Base-by-base conservation (phyloP, 768 basidiomycete genomes). In the Paxillus involutus region DNA sequence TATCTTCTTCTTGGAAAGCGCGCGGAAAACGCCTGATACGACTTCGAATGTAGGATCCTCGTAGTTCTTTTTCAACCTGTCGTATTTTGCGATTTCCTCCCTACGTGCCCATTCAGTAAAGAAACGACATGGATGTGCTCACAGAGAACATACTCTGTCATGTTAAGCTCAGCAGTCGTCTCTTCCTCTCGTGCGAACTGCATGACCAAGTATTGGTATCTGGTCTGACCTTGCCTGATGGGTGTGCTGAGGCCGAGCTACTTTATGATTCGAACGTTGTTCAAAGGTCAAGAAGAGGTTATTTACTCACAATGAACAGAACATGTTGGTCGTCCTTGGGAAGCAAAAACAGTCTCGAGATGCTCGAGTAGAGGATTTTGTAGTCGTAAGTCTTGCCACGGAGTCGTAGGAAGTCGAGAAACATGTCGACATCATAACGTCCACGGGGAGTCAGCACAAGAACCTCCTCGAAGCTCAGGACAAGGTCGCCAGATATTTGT, bases 331-430 rank as follows among this genome's bases (percentile, higher is more conserved):
- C 97, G 64, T 99, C 97, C 67, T 97, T 96, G 14, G 97, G 97
- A 5, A 99, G 78, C 21, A 98, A 77, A 80, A 98, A 99, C 9
- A 98, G 74, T 53, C 84, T 81, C 21, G 90, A 86, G 61, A 99
- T 92, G 58, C 88, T 89, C 36, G 82, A 80, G 72, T 95, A 97
- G 21, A 91, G 78, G 53, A 99, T 92, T 73, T 98, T 94, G 80
- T 99, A 99, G 71, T 99, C 97, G 73, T 98, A 98, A 2, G 95
- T 98, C 74, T 98, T 97, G 49, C 97, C 97, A n/a, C 94, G 88
- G 32, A 98, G 75, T 41, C 97, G 87, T 66, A 99, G 71, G 76
- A 94, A 98, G 49, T 91, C 91, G 24, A 86, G 86, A 78, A 92
- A 98, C 89, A 99, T 94, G 74, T 98, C 97, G 74, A 99, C 88